Base-by-base conservation (phyloP, 257 asterid genomes). In the Solanum peruvianum region DNA sequence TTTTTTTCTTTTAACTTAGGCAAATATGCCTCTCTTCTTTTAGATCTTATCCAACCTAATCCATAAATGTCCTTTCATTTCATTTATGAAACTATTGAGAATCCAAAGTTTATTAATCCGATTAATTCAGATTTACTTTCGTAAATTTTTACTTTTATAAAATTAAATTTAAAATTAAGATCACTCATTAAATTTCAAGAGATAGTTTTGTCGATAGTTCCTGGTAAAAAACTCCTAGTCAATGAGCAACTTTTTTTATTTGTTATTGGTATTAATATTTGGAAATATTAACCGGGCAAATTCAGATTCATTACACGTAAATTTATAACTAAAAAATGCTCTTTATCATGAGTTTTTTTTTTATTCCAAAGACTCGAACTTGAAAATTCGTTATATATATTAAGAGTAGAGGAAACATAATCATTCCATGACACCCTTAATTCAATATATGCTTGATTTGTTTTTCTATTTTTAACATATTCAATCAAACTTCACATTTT, bases 1-100 rank as follows among this genome's bases (percentile, higher is more conserved):
- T 9, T 15, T 14, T 37, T 37, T 6, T 11, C n/a, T 27, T 41
- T 27, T 67, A 56, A 37, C 18, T 33, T 41, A 44, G 87, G 89
- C 71, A 86, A 60, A 27, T 58, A 49, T 75, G 42, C 5, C 85
- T 83, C 84, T 86, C 89, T 23, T 86, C 84, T 83, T 52, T 60
- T 62, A 2, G 14, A n/a, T 29, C 83, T 86, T 88, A 70, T 80
- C 77, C 52, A 31, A 71, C 18, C 37, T 33, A 73, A 52, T 85
- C 69, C 86, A 69, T 49, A 15, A 7, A 25, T 69, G 42, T 70
- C 47, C 75, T 41, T 81, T 49, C 85, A 49, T 81, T 81, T 81
- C 29, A 27, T 81, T 81, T 47, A 45, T 47, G 11, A 0, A 29
- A 11, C 3, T 49, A 11, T 49, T 2, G 3, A 21, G 9, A 15